Conservation (phyloP, 2,329 filamentous ascomycete genomes). For the Pseudogymnoascus sp. region DNA sequence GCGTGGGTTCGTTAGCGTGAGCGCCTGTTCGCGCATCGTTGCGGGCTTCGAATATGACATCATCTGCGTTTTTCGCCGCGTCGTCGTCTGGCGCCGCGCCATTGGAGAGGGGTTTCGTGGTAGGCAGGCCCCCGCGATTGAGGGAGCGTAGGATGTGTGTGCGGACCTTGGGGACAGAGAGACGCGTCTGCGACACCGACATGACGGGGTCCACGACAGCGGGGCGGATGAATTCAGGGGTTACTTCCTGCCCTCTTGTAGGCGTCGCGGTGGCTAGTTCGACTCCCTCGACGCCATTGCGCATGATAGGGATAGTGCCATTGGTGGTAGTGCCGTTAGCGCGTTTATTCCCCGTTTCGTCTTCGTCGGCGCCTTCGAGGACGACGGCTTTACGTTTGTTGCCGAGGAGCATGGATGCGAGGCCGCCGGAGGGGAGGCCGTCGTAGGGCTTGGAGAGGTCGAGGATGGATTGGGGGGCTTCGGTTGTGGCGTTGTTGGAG, state of each 20-base stretch:
- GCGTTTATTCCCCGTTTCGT: conserved; percentile 50
- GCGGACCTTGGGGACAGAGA: conserved; percentile 82
- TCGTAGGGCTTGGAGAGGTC: conserved; percentile 93
- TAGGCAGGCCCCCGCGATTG: conserved; percentile 48
- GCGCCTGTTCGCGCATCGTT: conserved; percentile 59
- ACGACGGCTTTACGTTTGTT: conserved; percentile 81
- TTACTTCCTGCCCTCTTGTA: conserved; percentile 54
- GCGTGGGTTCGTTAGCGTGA: conserved; percentile 70
- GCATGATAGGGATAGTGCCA: conserved; percentile 65
- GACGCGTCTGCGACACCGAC: conserved; percentile 70
- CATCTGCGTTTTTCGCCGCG: conserved; percentile 55
- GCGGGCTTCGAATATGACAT: conserved; percentile 76
- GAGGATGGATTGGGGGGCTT: conserved; percentile 71
- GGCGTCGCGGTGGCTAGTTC: conserved; percentile 58
- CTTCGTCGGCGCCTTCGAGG: conserved; percentile 63
- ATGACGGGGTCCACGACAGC: conserved; percentile 79
- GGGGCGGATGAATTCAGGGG: conserved; percentile 78
- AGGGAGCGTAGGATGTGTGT: conserved; percentile 75
- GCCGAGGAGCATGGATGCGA: conserved; percentile 77
- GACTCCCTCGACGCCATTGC: conserved; percentile 69
- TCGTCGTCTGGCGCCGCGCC: conserved; percentile 41
- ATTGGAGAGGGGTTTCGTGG: conserved; percentile 19
- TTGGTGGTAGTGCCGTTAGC: conserved; percentile 50
- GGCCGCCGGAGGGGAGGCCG: conserved; percentile 80
- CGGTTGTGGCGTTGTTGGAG: conserved; percentile 56